These are phyloP conservation scores for Triangularia verruculosa DNA, from an alignment of 2,329 filamentous ascomycete genomes.

Conservation along the genomic window DNA sequence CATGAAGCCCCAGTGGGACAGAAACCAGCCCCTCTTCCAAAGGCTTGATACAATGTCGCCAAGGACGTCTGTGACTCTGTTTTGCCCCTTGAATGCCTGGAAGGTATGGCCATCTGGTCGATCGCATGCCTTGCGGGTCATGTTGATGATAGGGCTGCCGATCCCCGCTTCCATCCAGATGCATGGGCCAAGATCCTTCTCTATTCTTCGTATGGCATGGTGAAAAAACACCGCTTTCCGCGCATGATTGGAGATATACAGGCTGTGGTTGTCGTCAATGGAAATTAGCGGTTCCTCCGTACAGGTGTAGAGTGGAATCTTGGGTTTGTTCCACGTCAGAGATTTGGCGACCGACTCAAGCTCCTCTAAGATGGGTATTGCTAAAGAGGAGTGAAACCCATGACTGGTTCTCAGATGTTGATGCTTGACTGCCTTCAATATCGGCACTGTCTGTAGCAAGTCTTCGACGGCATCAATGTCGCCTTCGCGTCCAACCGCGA, in stretches of 20 bases:
- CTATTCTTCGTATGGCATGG: neutral
- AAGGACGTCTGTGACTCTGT: neutral
- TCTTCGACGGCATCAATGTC: neutral
- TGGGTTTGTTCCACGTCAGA: constrained; percentile 4
- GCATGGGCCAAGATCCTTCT: neutral
- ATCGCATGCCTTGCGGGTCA: neutral
- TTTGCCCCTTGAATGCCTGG: neutral
- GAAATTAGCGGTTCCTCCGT: neutral
- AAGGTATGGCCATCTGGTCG: neutral
- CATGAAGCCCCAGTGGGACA: neutral
- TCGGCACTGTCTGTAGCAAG: neutral
- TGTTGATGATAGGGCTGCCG: neutral
- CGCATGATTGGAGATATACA: neutral
- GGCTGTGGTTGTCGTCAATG: neutral
- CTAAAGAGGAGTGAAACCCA: constrained; percentile 11
- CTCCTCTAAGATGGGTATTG: constrained; percentile 1
- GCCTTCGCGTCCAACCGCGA: neutral
- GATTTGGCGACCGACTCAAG: neutral
- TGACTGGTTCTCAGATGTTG: constrained; percentile 8
- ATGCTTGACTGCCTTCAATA: neutral
- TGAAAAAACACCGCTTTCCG: neutral
- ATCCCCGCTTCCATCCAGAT: constrained; percentile 1
- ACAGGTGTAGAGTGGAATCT: constrained; percentile 1
- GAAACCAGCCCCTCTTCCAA: neutral
- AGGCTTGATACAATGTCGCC: neutral